Conservation (phyloP, 2,329 filamentous ascomycete species). For the Pseudonectria buxi region DNA sequence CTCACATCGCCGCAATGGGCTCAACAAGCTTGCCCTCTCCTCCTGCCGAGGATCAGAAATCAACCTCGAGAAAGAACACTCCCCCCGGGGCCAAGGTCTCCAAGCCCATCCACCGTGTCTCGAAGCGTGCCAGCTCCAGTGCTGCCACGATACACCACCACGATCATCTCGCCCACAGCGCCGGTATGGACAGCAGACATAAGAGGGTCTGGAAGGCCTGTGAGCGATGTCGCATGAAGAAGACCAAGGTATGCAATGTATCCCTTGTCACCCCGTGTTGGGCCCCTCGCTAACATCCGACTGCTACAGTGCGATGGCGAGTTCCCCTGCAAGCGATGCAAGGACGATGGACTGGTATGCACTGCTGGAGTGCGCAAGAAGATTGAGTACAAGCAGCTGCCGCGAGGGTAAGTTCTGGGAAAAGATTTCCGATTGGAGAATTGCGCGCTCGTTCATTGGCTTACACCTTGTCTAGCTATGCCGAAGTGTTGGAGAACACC, state of each 20-base stretch:
- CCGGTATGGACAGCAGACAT: slow-evolving; percentile 47
- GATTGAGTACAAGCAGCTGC: slow-evolving; percentile 62
- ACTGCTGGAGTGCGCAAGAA: slow-evolving; percentile 58
- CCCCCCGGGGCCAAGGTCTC: slow-evolving; percentile 37
- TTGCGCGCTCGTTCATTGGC: slow-evolving; percentile 3
- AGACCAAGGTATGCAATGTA: slow-evolving; percentile 50
- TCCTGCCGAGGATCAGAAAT: slow-evolving; percentile 42
- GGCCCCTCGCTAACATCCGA: slow-evolving; percentile 8
- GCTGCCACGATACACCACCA: slow-evolving; percentile 31
- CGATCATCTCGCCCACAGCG: slow-evolving; percentile 27
- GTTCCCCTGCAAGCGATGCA: slow-evolving; percentile 60
- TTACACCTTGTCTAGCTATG: slow-evolving; percentile 40
- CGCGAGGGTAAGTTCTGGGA: slow-evolving; percentile 44
- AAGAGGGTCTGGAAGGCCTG: slow-evolving; percentile 63
- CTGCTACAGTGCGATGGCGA: slow-evolving; percentile 53
- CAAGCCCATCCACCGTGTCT: slow-evolving; percentile 44
- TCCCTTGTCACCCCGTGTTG: slow-evolving; percentile 2
- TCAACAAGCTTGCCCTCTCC: slow-evolving; percentile 43
- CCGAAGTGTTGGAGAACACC: slow-evolving; percentile 58
- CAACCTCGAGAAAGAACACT: slow-evolving; percentile 32
- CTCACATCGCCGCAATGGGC: too few species aligned
- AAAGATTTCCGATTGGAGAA: not conserved
- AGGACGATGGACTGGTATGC: slow-evolving; percentile 58
- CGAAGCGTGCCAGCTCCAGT: slow-evolving; percentile 42
- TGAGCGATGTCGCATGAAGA: slow-evolving; percentile 62